These are phyloP conservation scores for Ganoderma meredithae DNA, from an alignment of 1,284 basidiomycete genomes.

Conservation along the genomic window DNA sequence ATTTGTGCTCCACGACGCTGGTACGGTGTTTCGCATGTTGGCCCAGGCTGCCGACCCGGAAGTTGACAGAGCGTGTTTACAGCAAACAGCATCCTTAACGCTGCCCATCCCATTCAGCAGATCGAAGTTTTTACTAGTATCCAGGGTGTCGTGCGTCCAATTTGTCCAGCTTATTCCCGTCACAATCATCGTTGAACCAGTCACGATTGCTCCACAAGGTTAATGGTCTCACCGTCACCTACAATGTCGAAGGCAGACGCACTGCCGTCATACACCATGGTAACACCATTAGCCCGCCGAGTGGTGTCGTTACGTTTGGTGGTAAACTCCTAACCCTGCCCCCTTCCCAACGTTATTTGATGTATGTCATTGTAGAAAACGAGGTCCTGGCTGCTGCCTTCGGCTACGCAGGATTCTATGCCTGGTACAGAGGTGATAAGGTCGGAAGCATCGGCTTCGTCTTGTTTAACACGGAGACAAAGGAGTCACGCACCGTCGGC, in stretches of 20 bases:
- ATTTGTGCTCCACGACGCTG: constrained; percentile 8
- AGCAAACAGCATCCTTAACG: constrained; percentile 17
- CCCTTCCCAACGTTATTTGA: too few relatives aligned
- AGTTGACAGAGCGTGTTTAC: not conserved
- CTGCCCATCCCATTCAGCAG: constrained; percentile 21
- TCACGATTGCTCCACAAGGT: constrained; percentile 15
- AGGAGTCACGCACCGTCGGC: constrained; percentile 23
- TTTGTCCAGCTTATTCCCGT: too few relatives aligned
- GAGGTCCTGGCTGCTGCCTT: constrained; percentile 26
- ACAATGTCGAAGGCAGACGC: constrained; percentile 16
- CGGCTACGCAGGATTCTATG: constrained; percentile 26
- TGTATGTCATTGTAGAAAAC: constrained; percentile 10
- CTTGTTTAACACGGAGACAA: constrained; percentile 22
- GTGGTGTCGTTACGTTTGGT: not conserved
- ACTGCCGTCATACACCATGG: constrained; percentile 19
- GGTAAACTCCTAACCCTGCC: not conserved
- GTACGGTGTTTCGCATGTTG: not conserved
- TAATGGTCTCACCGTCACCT: constrained; percentile 26
- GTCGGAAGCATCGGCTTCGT: constrained; percentile 28
- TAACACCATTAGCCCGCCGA: constrained; percentile 13
- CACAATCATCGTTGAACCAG: not conserved
- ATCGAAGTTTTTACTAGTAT: constrained; percentile 20
- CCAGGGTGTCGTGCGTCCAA: constrained; percentile 16
- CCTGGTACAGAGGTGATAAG: constrained; percentile 26
- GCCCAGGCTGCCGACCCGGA: too few relatives aligned